A percentile compares a stretch with the other conserved stretches of the same genome.
Evolutionary conservation across 768 basidiomycete genomes (phyloP).

Genomic region (Boletus vermiculosoides): DNA sequence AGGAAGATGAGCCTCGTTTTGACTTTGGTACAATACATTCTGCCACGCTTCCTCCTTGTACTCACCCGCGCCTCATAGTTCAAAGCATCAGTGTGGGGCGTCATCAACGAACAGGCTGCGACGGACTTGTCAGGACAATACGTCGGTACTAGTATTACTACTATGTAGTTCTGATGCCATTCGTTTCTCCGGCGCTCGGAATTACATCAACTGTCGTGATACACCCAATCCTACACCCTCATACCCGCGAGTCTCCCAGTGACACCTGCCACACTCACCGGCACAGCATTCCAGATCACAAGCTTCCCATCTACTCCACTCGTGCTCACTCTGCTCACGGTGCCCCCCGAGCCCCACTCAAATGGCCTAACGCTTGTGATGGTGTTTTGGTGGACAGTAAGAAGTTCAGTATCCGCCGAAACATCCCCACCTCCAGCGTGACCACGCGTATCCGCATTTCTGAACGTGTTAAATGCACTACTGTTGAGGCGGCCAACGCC

Average conservation of each 20-base stretch:
- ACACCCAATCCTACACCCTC: constrained; percentile 33
- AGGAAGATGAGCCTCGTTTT: constrained; percentile 94
- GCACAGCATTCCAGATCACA: constrained; percentile 84
- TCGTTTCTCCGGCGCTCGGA: neutral
- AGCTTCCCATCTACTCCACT: constrained; percentile 92
- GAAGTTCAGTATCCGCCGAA: constrained; percentile 65
- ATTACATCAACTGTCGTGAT: neutral
- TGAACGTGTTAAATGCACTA: constrained; percentile 92
- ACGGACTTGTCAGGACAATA: constrained; percentile 17
- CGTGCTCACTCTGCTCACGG: constrained; percentile 78
- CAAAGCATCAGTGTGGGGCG: constrained; percentile 95
- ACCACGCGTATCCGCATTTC: constrained; percentile 81
- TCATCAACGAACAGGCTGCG: constrained; percentile 75
- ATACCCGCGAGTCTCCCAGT: constrained; percentile 50
- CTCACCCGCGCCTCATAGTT: constrained; percentile 50
- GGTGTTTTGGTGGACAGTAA: constrained; percentile 96
- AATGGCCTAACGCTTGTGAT: constrained; percentile 90
- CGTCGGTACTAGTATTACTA: constrained; percentile 14
- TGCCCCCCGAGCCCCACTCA: constrained; percentile 48
- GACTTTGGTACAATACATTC: constrained; percentile 61
- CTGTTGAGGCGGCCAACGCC: constrained; percentile 79
- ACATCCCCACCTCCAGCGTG: constrained; percentile 34
- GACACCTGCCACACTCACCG: constrained; percentile 45
- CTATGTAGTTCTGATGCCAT: constrained; percentile 11
- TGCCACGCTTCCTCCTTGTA: neutral